Percentiles rank a stretch among this genome's conserved stretches.
phyloP scores from a whole-genome alignment of 2,329 filamentous ascomycete species.

The Colletotrichum sp. region DNA sequence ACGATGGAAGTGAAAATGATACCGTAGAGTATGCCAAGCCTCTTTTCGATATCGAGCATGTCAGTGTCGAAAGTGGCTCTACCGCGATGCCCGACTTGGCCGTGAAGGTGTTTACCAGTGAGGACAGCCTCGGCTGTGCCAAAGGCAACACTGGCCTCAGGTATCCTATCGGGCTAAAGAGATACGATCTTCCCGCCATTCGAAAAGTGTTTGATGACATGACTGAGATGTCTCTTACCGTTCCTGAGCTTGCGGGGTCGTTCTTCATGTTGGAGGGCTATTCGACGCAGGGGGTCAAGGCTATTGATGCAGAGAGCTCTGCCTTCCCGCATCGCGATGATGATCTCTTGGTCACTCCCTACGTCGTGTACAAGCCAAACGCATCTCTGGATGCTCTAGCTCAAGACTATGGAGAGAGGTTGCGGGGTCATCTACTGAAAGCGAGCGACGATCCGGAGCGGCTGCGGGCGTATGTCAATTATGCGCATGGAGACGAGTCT shows the following conservation, averaged over 20 bases:
- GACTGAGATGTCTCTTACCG: conserved; percentile 36
- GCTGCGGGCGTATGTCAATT: conserved; percentile 36
- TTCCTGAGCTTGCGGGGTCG: conserved; percentile 27
- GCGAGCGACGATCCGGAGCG: conserved; percentile 24
- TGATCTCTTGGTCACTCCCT: conserved; percentile 31
- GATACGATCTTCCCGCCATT: conserved; percentile 35
- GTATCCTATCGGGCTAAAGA: conserved; percentile 47
- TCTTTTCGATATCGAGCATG: conserved; percentile 42
- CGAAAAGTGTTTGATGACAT: conserved; percentile 35
- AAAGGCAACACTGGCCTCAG: conserved; percentile 43
- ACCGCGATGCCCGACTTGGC: conserved; percentile 49
- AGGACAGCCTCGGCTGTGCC: conserved; percentile 41
- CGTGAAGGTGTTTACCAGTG: conserved; percentile 41
- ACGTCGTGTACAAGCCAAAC: conserved; percentile 32
- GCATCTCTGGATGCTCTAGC: conserved; percentile 29
- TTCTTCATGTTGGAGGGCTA: conserved; percentile 21
- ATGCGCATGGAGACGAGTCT: conserved; percentile 35
- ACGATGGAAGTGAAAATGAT: conserved; percentile 40
- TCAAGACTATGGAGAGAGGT: conserved; percentile 35
- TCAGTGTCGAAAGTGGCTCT: conserved; percentile 29
- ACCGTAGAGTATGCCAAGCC: conserved; percentile 42
- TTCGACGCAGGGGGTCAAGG: conserved; percentile 37
- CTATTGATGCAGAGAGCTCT: conserved; percentile 30
- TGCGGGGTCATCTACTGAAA: conserved; percentile 25
- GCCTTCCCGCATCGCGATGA: conserved; percentile 45